These are phyloP conservation scores for Clavulina sp. DNA, from an alignment of 768 basidiomycete genomes.

Conservation along the genomic window DNA sequence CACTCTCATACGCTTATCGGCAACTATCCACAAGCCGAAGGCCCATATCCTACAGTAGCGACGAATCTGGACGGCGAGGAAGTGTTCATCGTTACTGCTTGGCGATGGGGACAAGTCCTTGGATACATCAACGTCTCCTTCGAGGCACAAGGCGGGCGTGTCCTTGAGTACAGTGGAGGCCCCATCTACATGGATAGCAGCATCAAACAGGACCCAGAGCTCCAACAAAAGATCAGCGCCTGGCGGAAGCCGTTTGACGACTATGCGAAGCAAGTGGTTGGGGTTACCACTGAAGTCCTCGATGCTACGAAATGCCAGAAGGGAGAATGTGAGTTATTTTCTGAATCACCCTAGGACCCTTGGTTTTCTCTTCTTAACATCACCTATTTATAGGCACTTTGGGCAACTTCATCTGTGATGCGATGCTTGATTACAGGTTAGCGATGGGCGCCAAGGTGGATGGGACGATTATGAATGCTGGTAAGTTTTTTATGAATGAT, in stretches of 20 bases:
- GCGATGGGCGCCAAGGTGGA: constrained; percentile 16
- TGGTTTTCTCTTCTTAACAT: not conserved
- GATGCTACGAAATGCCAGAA: constrained; percentile 25
- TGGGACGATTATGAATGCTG: constrained; percentile 25
- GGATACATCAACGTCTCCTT: constrained; percentile 29
- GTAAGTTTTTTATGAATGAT: no score
- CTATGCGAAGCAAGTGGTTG: constrained; percentile 23
- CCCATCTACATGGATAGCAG: constrained; percentile 27
- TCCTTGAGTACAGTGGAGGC: constrained; percentile 25
- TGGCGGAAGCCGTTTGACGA: constrained; percentile 26
- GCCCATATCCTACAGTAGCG: constrained; percentile 29
- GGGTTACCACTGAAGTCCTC: constrained; percentile 21
- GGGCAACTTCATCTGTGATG: constrained; percentile 28
- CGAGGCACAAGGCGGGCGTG: constrained; percentile 20
- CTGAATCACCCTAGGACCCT: not conserved
- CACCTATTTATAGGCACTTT: constrained; percentile 20
- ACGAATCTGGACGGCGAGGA: constrained; percentile 26
- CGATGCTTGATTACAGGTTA: constrained; percentile 23
- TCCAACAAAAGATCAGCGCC: constrained; percentile 23
- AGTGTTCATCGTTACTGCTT: constrained; percentile 30
- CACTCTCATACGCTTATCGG: constrained; percentile 31
- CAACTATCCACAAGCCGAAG: constrained; percentile 23
- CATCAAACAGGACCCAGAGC: constrained; percentile 21
- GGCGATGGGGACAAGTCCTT: constrained; percentile 30
- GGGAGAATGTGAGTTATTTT: constrained; percentile 20